A percentile compares a stretch with the other conserved stretches of the same genome.
Evolutionary conservation across 208 protist species (phyloP).

Genomic region (Leishmania aethiopica): DNA sequence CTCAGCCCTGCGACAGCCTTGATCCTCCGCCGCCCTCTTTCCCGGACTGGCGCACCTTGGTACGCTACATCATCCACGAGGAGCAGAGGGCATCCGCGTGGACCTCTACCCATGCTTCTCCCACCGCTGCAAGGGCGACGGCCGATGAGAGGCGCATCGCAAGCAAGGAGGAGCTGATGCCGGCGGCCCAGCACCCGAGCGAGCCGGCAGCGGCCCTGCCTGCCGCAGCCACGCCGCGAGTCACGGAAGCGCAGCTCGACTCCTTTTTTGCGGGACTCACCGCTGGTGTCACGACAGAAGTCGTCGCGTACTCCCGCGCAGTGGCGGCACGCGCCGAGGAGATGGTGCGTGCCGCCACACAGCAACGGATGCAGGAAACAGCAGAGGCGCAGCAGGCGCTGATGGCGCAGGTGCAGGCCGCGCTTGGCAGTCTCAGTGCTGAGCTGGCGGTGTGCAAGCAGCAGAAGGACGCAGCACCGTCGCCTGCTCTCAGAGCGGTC

Average conservation of each 20-base stretch:
- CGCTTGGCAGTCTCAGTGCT: background rate
- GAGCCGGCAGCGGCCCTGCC: background rate
- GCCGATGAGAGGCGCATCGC: background rate
- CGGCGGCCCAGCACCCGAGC: background rate
- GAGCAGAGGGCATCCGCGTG: slow-evolving; percentile 3
- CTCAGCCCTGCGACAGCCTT: slow-evolving; percentile 7
- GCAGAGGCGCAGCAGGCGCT: slow-evolving; percentile 3
- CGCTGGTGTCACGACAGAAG: slow-evolving; percentile 2
- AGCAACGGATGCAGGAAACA: slow-evolving; percentile 9
- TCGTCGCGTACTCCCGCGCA: slow-evolving; percentile 5
- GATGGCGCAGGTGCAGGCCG: slow-evolving; percentile 1
- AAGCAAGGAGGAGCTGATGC: background rate
- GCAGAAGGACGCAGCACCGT: background rate
- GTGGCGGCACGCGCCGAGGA: slow-evolving; percentile 10
- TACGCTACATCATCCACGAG: slow-evolving; percentile 38
- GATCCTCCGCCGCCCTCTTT: slow-evolving; percentile 10
- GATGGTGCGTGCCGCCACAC: background rate
- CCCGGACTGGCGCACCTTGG: slow-evolving; percentile 35
- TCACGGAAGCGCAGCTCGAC: background rate
- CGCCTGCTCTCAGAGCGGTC: background rate
- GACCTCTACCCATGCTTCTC: background rate
- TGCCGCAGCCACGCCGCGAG: background rate
- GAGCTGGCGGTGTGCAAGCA: background rate
- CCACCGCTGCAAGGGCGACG: background rate
- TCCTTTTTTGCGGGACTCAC: slow-evolving; percentile 17